Base-by-base conservation (phyloP, 2,329 filamentous ascomycete genomes). In the Colletotrichum lupini region DNA sequence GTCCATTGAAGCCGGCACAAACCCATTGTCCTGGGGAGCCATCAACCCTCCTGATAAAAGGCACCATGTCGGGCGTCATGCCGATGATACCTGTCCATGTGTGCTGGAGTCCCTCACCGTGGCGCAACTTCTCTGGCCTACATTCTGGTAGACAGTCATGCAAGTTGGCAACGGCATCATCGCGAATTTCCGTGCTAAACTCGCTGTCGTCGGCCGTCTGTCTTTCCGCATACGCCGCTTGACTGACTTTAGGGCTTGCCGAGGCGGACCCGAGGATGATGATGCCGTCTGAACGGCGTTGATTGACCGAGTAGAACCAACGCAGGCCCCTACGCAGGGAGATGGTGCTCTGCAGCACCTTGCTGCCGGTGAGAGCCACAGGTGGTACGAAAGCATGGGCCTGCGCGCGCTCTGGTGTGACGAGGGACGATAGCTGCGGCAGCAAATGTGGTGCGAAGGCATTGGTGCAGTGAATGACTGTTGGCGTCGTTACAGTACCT, bases 301-400 rank as follows among this genome's bases (percentile, higher is more conserved):
- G 86, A 19, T 85, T 85, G n/a, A 88, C 76, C 0, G 85, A 87
- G 77, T 87, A 87, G 79, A 87, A 88, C 74, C 87, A 85, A 32
- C 83, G 79, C 1, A 87, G 79, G 55, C 82, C 82, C 67, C 87
- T 85, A 9, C 86, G 81, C 14, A 87, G 75, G 1, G 85, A 87
- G 75, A 85, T 84, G 0, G 86, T 87, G 62, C 76, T 83, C 14
- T 74, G 75, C 5, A 86, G 76, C 2, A 77, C 60, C 1, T 81
- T 80, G 1, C 75, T 68, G 0, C 80, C 83, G 9, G 80, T 79
- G 8, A 87, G 81, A 7, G 80, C 76, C 0, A 79, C 68, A 3
- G 80, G 80, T 0, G 85, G 84, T n/a, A 87, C 77, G 46, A 63
- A 68, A 14, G 66, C 66, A 53, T 68, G 57, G 14, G 66, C 66